phyloP scores from a whole-genome alignment of 2,329 filamentous ascomycete species.

The Aspergillus jensenii region DNA sequence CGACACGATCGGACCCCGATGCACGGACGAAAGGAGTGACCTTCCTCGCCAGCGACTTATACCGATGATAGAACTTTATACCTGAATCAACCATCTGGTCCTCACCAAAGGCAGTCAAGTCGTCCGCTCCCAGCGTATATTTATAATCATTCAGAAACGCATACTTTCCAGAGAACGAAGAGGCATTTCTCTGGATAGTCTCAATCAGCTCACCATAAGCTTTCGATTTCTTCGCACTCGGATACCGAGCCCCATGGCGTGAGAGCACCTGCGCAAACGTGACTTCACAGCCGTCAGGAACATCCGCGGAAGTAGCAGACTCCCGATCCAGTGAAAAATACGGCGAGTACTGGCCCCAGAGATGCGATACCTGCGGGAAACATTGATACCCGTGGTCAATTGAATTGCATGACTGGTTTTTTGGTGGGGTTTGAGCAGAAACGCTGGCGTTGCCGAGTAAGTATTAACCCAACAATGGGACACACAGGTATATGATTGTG shows the following conservation, averaged over 20 bases:
- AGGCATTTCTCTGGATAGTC: slow-evolving; percentile 61
- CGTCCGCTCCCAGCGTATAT: slow-evolving; percentile 69
- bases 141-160: slow-evolving; percentile 70
- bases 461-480: background rate
- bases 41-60: slow-evolving; percentile 59
- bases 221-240: slow-evolving; percentile 66
- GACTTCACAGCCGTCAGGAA: slow-evolving; percentile 68
- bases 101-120: slow-evolving; percentile 68
- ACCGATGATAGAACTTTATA: slow-evolving; percentile 71
- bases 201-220: slow-evolving; percentile 64
- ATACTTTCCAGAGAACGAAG: slow-evolving; percentile 61
- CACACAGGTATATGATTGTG: too few species aligned
- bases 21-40: slow-evolving; percentile 70
- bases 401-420: slow-evolving; percentile 49
- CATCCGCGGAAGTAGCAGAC: slow-evolving; percentile 59
- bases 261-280: slow-evolving; percentile 81
- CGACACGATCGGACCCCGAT: slow-evolving; percentile 67
- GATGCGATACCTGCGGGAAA: slow-evolving; percentile 59
- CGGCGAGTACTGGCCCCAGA: slow-evolving; percentile 86
- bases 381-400: slow-evolving; percentile 63
- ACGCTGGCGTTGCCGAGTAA: slow-evolving; percentile 7
- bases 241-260: slow-evolving; percentile 80
- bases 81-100: slow-evolving; percentile 74
- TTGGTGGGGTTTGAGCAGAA: background rate
- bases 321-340: slow-evolving; percentile 67